Conservation (phyloP, 1,284 basidiomycete species). For the Ustilago hordei region DNA sequence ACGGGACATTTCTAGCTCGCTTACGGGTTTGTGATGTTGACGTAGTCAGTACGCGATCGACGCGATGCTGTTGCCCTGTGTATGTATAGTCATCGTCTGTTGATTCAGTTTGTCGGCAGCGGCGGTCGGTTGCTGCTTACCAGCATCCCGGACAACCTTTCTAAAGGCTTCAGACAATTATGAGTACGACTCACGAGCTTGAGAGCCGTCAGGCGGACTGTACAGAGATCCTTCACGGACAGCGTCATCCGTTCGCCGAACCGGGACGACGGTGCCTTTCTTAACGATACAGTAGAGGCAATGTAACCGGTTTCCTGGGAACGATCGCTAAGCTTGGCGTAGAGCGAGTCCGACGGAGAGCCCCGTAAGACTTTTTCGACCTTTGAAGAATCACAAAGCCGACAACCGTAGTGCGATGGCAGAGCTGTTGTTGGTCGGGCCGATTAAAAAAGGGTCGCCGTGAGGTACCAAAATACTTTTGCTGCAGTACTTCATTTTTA, state of each 20-base stretch:
- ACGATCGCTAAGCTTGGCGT: background rate
- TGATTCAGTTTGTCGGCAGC: background rate
- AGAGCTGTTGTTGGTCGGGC: background rate
- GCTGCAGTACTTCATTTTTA: background rate
- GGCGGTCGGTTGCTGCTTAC: background rate
- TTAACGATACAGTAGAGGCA: background rate
- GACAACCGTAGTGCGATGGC: background rate
- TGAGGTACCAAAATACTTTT: background rate
- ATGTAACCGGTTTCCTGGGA: background rate
- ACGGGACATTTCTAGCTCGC: background rate
- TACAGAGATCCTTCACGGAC: background rate
- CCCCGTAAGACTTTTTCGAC: background rate
- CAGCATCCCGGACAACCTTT: background rate
- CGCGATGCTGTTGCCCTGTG: background rate
- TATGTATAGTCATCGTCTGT: background rate
- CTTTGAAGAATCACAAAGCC: background rate
- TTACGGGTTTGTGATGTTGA: background rate
- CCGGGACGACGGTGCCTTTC: background rate
- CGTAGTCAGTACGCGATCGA: slow-evolving; percentile 4
- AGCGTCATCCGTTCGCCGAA: slow-evolving; percentile 2
- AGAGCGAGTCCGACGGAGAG: slow-evolving; percentile 1
- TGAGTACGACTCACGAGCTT: background rate
- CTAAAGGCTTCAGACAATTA: background rate
- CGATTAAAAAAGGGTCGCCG: background rate
- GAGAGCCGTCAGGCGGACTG: background rate